Evolutionary conservation across 1,139 yeast species (phyloP).

Genomic region (Candida buenavistaensis): DNA sequence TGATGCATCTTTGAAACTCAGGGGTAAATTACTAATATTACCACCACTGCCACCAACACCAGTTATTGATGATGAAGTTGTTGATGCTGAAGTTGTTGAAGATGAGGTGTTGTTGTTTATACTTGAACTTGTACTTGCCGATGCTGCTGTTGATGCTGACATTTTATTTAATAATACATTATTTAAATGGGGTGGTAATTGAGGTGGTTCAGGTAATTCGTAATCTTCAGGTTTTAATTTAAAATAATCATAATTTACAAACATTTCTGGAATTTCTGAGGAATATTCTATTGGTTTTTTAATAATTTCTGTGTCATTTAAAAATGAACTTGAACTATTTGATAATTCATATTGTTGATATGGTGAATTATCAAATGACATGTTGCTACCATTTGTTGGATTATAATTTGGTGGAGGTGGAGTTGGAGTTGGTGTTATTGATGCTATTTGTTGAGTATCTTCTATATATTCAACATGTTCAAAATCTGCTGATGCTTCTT

Average conservation of each 20-base stretch:
- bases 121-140: too few species aligned
- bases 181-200: conserved; percentile 92
- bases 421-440: conserved; percentile 8
- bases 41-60: conserved; percentile 1
- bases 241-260: conserved; percentile 46
- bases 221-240: conserved; percentile 45
- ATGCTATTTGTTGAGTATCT: conserved; percentile 7
- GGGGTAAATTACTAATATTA: neutral
- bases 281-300: conserved; percentile 30
- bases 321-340: conserved; percentile 19
- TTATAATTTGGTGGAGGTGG: neutral
- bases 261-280: conserved; percentile 48
- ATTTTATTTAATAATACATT: conserved; percentile 83
- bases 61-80: conserved; percentile 17
- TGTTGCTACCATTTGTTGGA: neutral
- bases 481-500: conserved; percentile 33
- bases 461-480: conserved; percentile 42
- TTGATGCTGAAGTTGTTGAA: too few species aligned
- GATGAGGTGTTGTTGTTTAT: too few species aligned
- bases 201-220: conserved; percentile 90
- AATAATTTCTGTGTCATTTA: conserved; percentile 11
- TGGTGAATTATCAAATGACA: conserved; percentile 8
- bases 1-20: neutral
- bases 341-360: conserved; percentile 11
- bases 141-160: conserved; percentile 6